Evolutionary conservation across 495 filamentous ascomycete species (phyloP).

Genomic region (Neurospora sp.): DNA sequence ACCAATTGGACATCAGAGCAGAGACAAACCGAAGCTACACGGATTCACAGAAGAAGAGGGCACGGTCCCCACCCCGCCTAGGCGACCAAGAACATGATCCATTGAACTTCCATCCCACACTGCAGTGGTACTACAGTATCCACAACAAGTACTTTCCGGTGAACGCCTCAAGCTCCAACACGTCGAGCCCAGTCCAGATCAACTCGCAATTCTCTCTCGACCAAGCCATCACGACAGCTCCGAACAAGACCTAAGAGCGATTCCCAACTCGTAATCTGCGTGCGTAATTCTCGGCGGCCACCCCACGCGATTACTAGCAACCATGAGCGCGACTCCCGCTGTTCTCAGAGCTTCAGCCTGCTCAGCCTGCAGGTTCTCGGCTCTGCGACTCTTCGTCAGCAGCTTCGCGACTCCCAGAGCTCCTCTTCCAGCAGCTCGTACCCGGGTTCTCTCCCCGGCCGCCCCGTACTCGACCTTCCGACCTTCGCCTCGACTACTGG

Average conservation of each 20-base stretch:
- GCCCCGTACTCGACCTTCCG: slow-evolving; percentile 16
- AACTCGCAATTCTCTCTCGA: neutral
- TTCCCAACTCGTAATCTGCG: neutral
- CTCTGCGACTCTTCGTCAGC: slow-evolving; percentile 15
- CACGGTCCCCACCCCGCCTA: neutral
- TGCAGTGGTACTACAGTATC: neutral
- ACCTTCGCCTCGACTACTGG: slow-evolving; percentile 4
- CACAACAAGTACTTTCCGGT: neutral
- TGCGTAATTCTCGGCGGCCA: neutral
- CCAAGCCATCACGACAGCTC: neutral
- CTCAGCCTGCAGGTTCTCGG: slow-evolving; percentile 17
- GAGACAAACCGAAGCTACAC: neutral
- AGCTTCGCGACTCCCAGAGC: slow-evolving; percentile 4
- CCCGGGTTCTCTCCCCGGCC: neutral
- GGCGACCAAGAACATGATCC: neutral
- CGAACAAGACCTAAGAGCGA: neutral
- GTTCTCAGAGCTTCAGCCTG: slow-evolving; percentile 15
- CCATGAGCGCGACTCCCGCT: slow-evolving; percentile 10
- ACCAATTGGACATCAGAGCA: neutral
- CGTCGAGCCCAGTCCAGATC: neutral
- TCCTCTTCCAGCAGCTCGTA: neutral
- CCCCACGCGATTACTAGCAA: neutral
- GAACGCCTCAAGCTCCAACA: neutral
- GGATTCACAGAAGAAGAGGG: neutral
- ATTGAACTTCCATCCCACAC: neutral